Evolutionary conservation across 495 filamentous ascomycete species (phyloP).

Genomic region (Aspergillus baeticus): DNA sequence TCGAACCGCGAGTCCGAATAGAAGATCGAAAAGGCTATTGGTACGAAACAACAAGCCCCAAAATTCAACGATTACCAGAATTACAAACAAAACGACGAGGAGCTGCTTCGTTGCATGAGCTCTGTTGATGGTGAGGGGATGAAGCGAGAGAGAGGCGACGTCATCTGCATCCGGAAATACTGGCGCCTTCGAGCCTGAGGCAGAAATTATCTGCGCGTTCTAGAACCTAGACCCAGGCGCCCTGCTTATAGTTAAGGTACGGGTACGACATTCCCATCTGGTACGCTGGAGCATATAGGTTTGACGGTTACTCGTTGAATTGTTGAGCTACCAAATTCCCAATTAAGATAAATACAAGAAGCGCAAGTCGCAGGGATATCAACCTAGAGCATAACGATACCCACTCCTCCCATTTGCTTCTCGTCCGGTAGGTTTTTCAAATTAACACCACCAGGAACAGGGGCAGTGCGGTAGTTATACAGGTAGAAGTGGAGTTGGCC

Average conservation of each 20-base stretch:
- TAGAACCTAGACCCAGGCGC: too few species aligned
- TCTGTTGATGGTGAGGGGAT: constrained; percentile 10
- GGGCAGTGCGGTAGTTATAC: constrained; percentile 88
- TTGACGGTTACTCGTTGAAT: background rate
- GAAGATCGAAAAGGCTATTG: background rate
- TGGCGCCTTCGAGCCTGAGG: constrained; percentile 21
- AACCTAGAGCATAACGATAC: constrained; percentile 76
- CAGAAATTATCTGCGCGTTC: background rate
- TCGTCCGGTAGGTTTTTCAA: constrained; percentile 70
- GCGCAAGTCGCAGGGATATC: background rate
- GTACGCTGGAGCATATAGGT: background rate
- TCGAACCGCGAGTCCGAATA: background rate
- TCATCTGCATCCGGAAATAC: constrained; percentile 16
- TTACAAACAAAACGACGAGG: background rate
- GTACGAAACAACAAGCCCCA: background rate
- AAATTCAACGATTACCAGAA: too few species aligned
- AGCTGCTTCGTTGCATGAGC: background rate
- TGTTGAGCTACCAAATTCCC: background rate
- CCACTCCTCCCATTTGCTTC: constrained; percentile 77
- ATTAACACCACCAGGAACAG: constrained; percentile 80
- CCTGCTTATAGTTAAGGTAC: too few species aligned
- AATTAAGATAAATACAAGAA: background rate
- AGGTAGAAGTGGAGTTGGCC: constrained; percentile 94
- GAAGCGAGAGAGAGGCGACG: too few species aligned
- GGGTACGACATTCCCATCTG: too few species aligned